A percentile compares a stretch with the other conserved stretches of the same genome.
Evolutionary conservation across 2,329 filamentous ascomycete species (phyloP).

Genomic region (Diaporthe capsici): DNA sequence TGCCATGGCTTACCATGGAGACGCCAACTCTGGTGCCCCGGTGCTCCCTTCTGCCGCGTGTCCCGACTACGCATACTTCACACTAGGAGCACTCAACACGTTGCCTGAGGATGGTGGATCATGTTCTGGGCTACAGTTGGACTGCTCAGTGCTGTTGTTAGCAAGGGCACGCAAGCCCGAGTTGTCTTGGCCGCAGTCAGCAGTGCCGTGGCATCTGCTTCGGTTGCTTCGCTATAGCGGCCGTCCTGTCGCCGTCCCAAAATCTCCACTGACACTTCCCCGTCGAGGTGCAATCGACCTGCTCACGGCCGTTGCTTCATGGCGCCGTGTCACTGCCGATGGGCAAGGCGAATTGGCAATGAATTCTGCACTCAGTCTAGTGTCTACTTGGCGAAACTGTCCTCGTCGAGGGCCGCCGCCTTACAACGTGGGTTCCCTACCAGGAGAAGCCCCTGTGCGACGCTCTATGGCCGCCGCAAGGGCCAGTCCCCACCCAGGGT

Average conservation of each 20-base stretch:
- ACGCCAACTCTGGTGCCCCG: background rate
- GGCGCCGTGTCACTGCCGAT: background rate
- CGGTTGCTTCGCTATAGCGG: background rate
- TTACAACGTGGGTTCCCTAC: constrained; percentile 24
- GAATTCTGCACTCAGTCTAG: constrained; percentile 20
- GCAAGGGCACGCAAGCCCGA: background rate
- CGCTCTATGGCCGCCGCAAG: constrained; percentile 2
- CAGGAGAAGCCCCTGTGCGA: constrained; percentile 17
- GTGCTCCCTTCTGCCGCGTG: background rate
- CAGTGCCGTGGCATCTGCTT: background rate
- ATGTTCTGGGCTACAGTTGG: background rate
- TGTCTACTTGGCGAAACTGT: constrained; percentile 19
- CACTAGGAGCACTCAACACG: background rate
- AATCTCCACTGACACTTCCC: background rate
- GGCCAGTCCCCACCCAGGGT: background rate
- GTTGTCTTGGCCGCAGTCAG: background rate
- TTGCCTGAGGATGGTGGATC: background rate
- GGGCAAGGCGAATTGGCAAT: background rate
- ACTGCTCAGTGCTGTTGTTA: background rate
- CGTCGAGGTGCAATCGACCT: background rate
- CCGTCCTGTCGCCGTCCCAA: background rate
- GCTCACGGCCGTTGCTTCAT: background rate
- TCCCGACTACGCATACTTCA: constrained; percentile 5
- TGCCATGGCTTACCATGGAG: background rate
- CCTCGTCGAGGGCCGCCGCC: constrained; percentile 9